Conservation (phyloP, 1,284 basidiomycete genomes). For the Leccinum ambiguum region DNA sequence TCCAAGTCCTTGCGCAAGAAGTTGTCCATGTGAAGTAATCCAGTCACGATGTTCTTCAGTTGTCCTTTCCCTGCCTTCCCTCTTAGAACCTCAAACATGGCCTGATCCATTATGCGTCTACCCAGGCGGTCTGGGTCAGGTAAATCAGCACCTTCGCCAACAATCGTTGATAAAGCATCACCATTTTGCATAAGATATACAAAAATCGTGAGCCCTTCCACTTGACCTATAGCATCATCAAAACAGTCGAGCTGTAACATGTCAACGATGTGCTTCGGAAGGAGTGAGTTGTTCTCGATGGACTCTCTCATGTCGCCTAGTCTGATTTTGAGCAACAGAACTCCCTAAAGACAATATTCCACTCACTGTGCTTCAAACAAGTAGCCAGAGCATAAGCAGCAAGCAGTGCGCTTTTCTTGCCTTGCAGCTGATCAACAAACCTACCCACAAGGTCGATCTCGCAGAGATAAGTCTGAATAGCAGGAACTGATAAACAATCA, state of each 20-base stretch:
- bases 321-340: background rate
- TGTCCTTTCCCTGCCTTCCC: background rate
- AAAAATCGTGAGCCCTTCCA: background rate
- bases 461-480: no score
- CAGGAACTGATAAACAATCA: no score
- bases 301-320: conserved; percentile 20
- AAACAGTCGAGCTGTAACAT: background rate
- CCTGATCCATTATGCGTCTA: background rate
- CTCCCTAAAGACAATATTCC: no score
- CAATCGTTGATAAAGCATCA: background rate
- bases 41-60: background rate
- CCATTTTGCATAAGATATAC: background rate
- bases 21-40: background rate
- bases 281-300: no score
- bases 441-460: no score
- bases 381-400: no score
- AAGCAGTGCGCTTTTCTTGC: no score
- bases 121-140: background rate
- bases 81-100: background rate
- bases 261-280: background rate
- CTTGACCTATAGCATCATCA: background rate
- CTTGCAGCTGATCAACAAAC: no score
- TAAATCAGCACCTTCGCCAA: background rate
- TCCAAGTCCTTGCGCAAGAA: no score
- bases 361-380: no score